These are phyloP conservation scores for Lachancea waltii DNA, from an alignment of 805 yeast genomes.

Conservation along the genomic window DNA sequence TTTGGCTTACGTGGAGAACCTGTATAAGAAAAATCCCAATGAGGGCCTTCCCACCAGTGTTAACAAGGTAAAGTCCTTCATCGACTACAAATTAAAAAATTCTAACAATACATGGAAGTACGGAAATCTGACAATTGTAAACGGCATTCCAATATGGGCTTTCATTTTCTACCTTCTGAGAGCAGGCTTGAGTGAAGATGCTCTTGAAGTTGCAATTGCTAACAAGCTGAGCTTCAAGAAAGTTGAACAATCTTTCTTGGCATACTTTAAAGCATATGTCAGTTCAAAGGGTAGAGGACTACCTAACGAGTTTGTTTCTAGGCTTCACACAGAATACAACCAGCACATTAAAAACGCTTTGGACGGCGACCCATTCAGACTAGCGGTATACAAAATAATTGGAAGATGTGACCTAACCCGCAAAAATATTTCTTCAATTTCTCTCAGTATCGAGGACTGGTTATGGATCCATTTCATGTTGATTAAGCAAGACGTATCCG, in stretches of 20 bases:
- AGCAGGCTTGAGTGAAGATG: conserved; percentile 76
- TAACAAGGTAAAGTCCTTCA: conserved; percentile 62
- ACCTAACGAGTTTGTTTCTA: conserved; percentile 59
- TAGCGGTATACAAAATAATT: conserved; percentile 81
- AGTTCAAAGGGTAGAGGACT: conserved; percentile 48
- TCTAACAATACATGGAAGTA: conserved; percentile 44
- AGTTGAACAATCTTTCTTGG: conserved; percentile 77
- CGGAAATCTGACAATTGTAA: conserved; percentile 56
- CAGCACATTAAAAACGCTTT: conserved; percentile 66
- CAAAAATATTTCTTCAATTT: conserved; percentile 61
- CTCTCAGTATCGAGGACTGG: conserved; percentile 89
- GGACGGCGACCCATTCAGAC: conserved; percentile 81
- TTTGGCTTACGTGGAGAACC: conserved; percentile 60
- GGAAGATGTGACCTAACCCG: conserved; percentile 81
- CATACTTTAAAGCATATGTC: conserved; percentile 66
- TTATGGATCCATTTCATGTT: conserved; percentile 86
- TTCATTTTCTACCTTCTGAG: conserved; percentile 76
- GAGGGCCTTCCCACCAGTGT: conserved; percentile 68
- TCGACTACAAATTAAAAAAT: conserved; percentile 41
- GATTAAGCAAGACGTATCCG: conserved; percentile 50
- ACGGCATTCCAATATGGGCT: conserved; percentile 94
- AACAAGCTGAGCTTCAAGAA: conserved; percentile 72
- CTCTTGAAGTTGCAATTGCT: conserved; percentile 56
- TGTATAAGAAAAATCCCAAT: conserved; percentile 49
- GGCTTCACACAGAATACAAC: conserved; percentile 73